These are phyloP conservation scores for Excoecaria agallocha DNA, from an alignment of 345 rosid species.

Conservation along the genomic window DNA sequence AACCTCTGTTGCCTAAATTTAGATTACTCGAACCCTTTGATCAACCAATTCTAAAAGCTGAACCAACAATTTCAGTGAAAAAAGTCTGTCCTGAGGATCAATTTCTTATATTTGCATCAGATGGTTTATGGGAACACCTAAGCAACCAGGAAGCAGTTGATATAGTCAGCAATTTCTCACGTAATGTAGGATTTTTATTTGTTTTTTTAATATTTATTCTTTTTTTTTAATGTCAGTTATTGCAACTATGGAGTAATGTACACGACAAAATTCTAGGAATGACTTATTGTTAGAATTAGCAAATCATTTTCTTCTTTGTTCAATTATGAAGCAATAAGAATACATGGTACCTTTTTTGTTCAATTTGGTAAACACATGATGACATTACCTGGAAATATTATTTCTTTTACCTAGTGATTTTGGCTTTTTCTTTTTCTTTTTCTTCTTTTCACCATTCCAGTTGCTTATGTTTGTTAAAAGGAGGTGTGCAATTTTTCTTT, in stretches of 20 bases:
- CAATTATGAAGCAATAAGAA: no score
- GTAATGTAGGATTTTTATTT: slow-evolving; percentile 54
- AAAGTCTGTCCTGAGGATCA: slow-evolving; percentile 72
- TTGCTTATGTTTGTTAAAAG: neutral
- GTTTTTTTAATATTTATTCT: slow-evolving; percentile 7
- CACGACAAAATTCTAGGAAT: slow-evolving; percentile 1
- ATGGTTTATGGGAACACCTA: slow-evolving; percentile 97
- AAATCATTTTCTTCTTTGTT: neutral
- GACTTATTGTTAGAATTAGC: slow-evolving; percentile 14
- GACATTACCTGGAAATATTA: neutral
- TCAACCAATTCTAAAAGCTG: slow-evolving; percentile 82
- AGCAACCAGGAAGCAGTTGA: slow-evolving; percentile 92
- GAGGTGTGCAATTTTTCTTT: neutral
- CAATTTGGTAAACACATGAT: no score
- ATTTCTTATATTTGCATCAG: slow-evolving; percentile 94
- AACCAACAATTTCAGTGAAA: slow-evolving; percentile 73
- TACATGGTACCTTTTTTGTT: no score
- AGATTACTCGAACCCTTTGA: slow-evolving; percentile 68
- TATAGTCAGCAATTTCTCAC: slow-evolving; percentile 73
- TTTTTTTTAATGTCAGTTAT: neutral
- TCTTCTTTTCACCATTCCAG: neutral
- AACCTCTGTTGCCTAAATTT: slow-evolving; percentile 77
- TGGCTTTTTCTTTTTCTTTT: neutral
- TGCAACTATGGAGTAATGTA: neutral
- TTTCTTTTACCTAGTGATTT: neutral